Conservation (phyloP, 2,329 filamentous ascomycete species). For the Ophiocordyceps camponoti-rufipedis region DNA sequence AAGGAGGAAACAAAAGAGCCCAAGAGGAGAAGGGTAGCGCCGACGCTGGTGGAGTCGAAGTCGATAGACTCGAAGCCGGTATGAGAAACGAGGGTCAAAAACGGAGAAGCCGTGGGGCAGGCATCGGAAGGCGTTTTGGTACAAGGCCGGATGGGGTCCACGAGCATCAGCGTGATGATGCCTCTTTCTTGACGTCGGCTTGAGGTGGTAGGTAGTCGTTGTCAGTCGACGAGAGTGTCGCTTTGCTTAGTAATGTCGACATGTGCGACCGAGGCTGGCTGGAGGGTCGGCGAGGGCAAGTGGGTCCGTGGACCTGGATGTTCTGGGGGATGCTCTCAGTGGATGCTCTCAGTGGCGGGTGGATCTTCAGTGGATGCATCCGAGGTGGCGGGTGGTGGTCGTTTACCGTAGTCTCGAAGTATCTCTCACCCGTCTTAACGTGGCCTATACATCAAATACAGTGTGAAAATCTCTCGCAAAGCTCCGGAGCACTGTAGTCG, state of each 20-base stretch:
- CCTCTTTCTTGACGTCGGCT: too few relatives aligned
- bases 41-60: constrained; percentile 33
- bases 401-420: neutral
- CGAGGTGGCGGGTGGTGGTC: too few relatives aligned
- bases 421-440: neutral
- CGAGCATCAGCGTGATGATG: too few relatives aligned
- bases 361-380: too few relatives aligned
- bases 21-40: constrained; percentile 55
- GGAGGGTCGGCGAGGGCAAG: neutral
- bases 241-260: neutral
- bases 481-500: too few relatives aligned
- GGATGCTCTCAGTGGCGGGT: too few relatives aligned
- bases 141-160: neutral
- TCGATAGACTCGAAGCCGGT: neutral
- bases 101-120: neutral
- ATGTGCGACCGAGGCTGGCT: constrained; percentile 7
- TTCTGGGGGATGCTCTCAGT: neutral
- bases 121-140: neutral
- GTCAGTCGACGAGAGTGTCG: too few relatives aligned
- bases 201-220: too few relatives aligned
- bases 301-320: neutral
- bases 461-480: neutral
- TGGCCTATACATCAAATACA: neutral
- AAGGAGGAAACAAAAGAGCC: constrained; percentile 33
- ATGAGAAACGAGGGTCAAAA: too few relatives aligned